A percentile compares a stretch with the other conserved stretches of the same genome.
Evolutionary conservation across 2,329 filamentous ascomycete genomes (phyloP).

Genomic region (Venturia oleaginea): DNA sequence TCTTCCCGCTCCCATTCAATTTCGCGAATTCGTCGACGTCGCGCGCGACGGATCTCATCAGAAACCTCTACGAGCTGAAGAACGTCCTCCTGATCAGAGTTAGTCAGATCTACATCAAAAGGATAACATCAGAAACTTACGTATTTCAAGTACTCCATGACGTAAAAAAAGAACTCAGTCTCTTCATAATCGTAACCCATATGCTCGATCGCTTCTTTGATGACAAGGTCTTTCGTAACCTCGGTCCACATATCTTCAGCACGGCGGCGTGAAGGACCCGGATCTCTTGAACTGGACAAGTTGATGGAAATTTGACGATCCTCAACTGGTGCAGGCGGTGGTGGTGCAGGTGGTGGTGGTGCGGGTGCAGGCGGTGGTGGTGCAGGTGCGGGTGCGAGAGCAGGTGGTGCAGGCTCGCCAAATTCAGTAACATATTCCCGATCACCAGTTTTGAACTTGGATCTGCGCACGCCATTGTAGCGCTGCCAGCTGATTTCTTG

Average conservation of each 20-base stretch:
- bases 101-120: conserved; percentile 22
- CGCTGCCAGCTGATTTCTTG: conserved; percentile 72
- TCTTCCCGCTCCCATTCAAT: conserved; percentile 52
- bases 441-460: conserved; percentile 63
- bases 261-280: background rate
- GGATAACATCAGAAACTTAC: conserved; percentile 47
- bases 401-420: conserved; percentile 23
- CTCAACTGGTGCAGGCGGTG: conserved; percentile 15
- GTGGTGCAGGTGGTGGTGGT: conserved; percentile 23
- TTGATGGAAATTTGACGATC: background rate
- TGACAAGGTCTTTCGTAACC: conserved; percentile 86
- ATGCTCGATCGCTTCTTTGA: conserved; percentile 76
- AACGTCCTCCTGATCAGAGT: conserved; percentile 65
- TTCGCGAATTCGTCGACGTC: conserved; percentile 49
- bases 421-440: conserved; percentile 41
- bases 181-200: conserved; percentile 85
- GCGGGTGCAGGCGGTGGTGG: conserved; percentile 14
- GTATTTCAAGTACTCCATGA: conserved; percentile 82
- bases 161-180: conserved; percentile 80
- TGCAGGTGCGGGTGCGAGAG: conserved; percentile 13
- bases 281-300: background rate
- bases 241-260: conserved; percentile 73
- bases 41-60: conserved; percentile 66
- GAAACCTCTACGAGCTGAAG: conserved; percentile 73
- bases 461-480: conserved; percentile 67